A percentile compares a stretch with the other conserved stretches of the same genome.
phyloP scores from a whole-genome alignment of 139 green algal species.

The Ettlia oleoabundans region DNA sequence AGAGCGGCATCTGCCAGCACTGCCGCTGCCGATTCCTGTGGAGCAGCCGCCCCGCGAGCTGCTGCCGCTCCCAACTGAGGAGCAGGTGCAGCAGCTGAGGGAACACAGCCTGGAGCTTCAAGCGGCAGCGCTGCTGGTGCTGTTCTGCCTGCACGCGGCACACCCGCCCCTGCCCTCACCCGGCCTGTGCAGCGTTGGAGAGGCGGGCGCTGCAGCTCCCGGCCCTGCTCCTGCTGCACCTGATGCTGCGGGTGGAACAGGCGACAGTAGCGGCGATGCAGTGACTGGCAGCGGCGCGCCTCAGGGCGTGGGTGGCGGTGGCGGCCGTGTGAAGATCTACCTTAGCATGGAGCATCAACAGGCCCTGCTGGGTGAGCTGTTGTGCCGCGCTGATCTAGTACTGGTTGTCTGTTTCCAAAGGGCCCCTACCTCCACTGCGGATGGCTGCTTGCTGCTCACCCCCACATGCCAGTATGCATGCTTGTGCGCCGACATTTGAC shows the following conservation, averaged over 20 bases:
- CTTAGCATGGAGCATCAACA: constrained; percentile 27
- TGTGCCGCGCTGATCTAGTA: no score
- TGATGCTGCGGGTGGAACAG: not conserved
- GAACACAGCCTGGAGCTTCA: constrained; percentile 7
- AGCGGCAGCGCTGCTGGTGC: constrained; percentile 24
- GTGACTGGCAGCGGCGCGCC: no score
- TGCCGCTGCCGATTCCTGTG: not conserved
- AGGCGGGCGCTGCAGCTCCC: not conserved
- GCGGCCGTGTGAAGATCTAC: constrained; percentile 29
- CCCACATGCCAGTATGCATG: no score
- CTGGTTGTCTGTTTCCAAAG: no score
- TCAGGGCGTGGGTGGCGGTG: no score
- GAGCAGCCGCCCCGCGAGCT: not conserved
- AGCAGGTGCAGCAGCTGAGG: not conserved
- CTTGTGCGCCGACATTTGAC: not conserved
- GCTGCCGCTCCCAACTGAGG: not conserved
- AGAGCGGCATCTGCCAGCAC: no score
- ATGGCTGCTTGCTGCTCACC: no score
- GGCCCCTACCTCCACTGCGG: no score
- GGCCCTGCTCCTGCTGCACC: not conserved
- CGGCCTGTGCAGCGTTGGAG: not conserved
- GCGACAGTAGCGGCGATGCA: not conserved
- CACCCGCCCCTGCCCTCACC: constrained; percentile 23
- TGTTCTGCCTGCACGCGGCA: constrained; percentile 43
- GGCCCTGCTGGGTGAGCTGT: constrained; percentile 26